phyloP scores from a whole-genome alignment of 2,329 filamentous ascomycete species.

The Leptographium procerum region DNA sequence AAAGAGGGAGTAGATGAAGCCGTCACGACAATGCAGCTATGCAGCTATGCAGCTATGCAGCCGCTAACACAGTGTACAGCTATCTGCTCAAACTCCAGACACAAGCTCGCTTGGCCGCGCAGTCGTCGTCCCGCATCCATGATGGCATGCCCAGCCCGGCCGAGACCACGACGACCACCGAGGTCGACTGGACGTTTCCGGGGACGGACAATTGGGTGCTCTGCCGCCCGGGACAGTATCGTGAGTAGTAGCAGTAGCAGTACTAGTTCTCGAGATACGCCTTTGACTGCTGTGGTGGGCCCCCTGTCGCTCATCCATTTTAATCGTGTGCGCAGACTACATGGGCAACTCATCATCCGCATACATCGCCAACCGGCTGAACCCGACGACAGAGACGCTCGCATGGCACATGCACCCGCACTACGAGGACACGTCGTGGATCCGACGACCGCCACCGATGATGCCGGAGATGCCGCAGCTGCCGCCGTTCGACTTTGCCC shows the following conservation, averaged over 20 bases:
- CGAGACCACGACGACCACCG: conserved; percentile 7
- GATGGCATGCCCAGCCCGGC: conserved; percentile 7
- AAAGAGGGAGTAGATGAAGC: too few relatives aligned
- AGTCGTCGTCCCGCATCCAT: background rate
- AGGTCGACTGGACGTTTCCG: conserved; percentile 2
- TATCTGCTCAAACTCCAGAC: background rate
- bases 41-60: too few relatives aligned
- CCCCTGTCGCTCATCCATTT: too few relatives aligned
- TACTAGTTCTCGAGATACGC: too few relatives aligned
- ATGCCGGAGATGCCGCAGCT: conserved; percentile 2
- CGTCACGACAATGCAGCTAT: too few relatives aligned
- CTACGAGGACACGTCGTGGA: conserved; percentile 3
- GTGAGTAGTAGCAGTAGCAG: too few relatives aligned
- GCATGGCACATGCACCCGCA: conserved; percentile 2
- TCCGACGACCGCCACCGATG: background rate
- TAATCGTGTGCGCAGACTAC: conserved; percentile 1
- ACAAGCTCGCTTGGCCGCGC: too few relatives aligned
- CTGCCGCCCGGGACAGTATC: background rate
- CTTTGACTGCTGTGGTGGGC: too few relatives aligned
- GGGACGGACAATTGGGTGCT: conserved; percentile 3
- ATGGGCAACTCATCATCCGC: conserved; percentile 3
- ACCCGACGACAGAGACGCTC: conserved; percentile 1
- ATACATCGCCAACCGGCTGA: conserved; percentile 3
- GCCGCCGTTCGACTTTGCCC: conserved; percentile 28
- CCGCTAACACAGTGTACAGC: background rate